These are phyloP conservation scores for Paragyromitra xinjiangensis DNA, from an alignment of 495 filamentous ascomycete genomes.

Conservation along the genomic window DNA sequence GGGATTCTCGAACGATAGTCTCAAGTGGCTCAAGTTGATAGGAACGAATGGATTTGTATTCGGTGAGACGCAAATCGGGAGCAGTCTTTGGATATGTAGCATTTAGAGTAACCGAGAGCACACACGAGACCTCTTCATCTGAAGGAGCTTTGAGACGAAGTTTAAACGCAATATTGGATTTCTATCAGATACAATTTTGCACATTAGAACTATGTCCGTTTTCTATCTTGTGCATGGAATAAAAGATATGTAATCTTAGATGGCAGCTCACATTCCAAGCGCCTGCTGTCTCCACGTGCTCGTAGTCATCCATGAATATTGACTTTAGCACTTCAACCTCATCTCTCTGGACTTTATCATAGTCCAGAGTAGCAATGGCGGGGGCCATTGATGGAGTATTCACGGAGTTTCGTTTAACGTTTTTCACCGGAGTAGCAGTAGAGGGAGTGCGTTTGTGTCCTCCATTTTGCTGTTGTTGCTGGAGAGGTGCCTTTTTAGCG, in stretches of 20 bases:
- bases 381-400: conserved; percentile 58
- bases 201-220: conserved; percentile 38
- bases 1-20: conserved; percentile 61
- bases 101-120: conserved; percentile 72
- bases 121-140: conserved; percentile 66
- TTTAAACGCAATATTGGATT: conserved; percentile 82
- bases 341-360: conserved; percentile 83
- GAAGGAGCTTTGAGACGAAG: conserved; percentile 76
- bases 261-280: conserved; percentile 79
- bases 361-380: conserved; percentile 66
- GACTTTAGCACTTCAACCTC: conserved; percentile 87
- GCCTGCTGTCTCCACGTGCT: conserved; percentile 69
- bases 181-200: conserved; percentile 60
- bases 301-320: conserved; percentile 93
- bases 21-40: conserved; percentile 68
- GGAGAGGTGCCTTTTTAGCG: conserved; percentile 59
- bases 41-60: conserved; percentile 69
- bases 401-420: conserved; percentile 60
- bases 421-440: conserved; percentile 35
- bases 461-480: conserved; percentile 39
- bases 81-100: conserved; percentile 91
- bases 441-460: conserved; percentile 37
- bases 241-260: conserved; percentile 23
- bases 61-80: conserved; percentile 76
- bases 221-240: background rate